These are phyloP conservation scores for Xerocomellus amylosporus DNA, from an alignment of 768 basidiomycete genomes.

Conservation along the genomic window DNA sequence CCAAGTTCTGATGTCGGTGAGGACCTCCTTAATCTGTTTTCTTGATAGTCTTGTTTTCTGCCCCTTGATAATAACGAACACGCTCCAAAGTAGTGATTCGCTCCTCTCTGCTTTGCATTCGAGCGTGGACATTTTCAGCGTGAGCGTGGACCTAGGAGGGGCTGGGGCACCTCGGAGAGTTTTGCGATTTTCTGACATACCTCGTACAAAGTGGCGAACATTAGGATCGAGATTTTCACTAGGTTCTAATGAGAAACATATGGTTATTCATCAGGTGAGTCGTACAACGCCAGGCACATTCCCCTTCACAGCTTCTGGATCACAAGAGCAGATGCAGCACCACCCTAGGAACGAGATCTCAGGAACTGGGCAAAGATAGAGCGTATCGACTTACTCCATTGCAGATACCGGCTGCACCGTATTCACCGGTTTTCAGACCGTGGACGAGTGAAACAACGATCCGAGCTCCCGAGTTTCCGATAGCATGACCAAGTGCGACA, in stretches of 20 bases:
- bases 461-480: constrained; percentile 93
- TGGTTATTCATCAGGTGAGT: constrained; percentile 18
- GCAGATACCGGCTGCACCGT: constrained; percentile 95
- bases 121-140: constrained; percentile 14
- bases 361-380: constrained; percentile 9
- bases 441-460: constrained; percentile 93
- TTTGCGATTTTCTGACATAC: constrained; percentile 15
- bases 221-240: background rate
- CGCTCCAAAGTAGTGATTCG: too few relatives aligned
- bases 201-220: constrained; percentile 5
- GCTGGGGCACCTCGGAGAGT: background rate
- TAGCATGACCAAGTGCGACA: constrained; percentile 93
- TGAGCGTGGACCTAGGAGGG: constrained; percentile 1
- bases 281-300: constrained; percentile 14
- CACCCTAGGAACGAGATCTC: constrained; percentile 55
- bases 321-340: constrained; percentile 87
- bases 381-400: constrained; percentile 71
- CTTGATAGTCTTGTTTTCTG: constrained; percentile 58
- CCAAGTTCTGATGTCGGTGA: constrained; percentile 60
- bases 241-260: constrained; percentile 8
- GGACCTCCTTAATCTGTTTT: constrained; percentile 51
- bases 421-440: constrained; percentile 87
- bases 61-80: constrained; percentile 64
- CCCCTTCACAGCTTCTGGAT: constrained; percentile 74
- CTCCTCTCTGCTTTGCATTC: too few relatives aligned